phyloP scores from a whole-genome alignment of 75 land plant genomes.

The Picea glauca region DNA sequence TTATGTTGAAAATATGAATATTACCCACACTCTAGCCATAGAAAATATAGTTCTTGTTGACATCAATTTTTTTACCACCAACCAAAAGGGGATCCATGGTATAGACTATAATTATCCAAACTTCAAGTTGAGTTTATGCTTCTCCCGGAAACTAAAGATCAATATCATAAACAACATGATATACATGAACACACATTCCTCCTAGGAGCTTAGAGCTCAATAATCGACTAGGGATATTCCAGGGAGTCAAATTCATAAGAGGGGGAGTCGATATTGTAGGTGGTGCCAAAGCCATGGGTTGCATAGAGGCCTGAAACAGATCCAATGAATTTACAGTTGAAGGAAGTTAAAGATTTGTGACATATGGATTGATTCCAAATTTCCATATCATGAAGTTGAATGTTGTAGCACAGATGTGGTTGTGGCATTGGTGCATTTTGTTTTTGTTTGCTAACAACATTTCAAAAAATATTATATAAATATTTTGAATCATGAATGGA shows the following conservation, averaged over 20 bases:
- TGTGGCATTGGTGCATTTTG: too few relatives aligned
- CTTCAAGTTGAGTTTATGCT: conserved; percentile 72
- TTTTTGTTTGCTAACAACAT: too few relatives aligned
- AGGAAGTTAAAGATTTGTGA: neutral
- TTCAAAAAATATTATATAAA: too few relatives aligned
- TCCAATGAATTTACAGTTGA: neutral
- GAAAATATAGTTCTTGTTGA: conserved; percentile 76
- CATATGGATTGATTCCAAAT: too few relatives aligned
- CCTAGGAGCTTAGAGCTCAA: conserved; percentile 63
- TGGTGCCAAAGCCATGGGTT: conserved; percentile 7
- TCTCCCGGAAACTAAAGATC: conserved; percentile 67
- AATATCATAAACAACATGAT: conserved; percentile 67
- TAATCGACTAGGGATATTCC: conserved; percentile 28
- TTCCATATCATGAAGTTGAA: too few relatives aligned
- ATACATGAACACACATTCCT: conserved; percentile 59
- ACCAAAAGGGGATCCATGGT: conserved; percentile 74
- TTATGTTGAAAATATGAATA: conserved; percentile 85
- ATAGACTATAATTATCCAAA: conserved; percentile 92
- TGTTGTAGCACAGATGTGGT: too few relatives aligned
- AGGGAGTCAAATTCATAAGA: conserved; percentile 26
- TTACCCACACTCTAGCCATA: conserved; percentile 73
- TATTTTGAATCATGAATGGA: too few relatives aligned
- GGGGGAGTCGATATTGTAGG: conserved; percentile 41
- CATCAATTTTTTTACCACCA: conserved; percentile 88
- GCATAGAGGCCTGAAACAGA: neutral